Base-by-base conservation (phyloP, 2,329 filamentous ascomycete genomes). In the Nothopassalora personata region DNA sequence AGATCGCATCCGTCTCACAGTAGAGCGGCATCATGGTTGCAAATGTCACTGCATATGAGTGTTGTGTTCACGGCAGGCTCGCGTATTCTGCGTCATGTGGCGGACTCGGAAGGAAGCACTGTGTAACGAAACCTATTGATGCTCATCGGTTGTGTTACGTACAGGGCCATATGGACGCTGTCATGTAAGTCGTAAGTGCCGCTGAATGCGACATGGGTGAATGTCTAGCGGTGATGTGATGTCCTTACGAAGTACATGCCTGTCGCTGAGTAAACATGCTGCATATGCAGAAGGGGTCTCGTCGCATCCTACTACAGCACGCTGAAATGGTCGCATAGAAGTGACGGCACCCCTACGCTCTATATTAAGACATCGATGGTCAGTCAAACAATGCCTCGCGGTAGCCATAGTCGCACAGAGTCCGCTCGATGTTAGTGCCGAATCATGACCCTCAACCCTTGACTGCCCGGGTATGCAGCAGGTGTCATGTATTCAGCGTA, bases 401-500 rank as follows among this genome's bases (percentile, higher is more conserved):
- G 23, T 23, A 23, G 23, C 23, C 23, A 11, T 34, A 34, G 31
- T 34, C 8, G 39, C n/a, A 5, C 39, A 15, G 7, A 18, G n/a
- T 13, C 5, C 4, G 15, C 39, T 15, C 18, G 39, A 18, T 34
- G 7, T 54, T 11, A 46, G 28, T 46, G 52, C 36, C 34, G 33
- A 8, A 58, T 46, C 47, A 58, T n/a, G 1, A 60, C 54, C 9
- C 57, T 48, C 53, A 62, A 31, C 9, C 60, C 60, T 18, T 33
- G 36, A 43, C 50, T 45, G 23, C 55, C 54, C n/a, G 58, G 55
- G 43, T 11, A 36, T 27, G 57, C 46, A 33, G 33, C 28, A n/a
- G 57, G 54, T 48, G 54, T 59, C 27, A 63, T 60, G 33, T 53
- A 63, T 54, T 64, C 61, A 36, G 36, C 46, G 34, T 36, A 43